A percentile compares a stretch with the other conserved stretches of the same genome.
Evolutionary conservation across 805 yeast species (phyloP).

Genomic region (Kuraishia capsulata): DNA sequence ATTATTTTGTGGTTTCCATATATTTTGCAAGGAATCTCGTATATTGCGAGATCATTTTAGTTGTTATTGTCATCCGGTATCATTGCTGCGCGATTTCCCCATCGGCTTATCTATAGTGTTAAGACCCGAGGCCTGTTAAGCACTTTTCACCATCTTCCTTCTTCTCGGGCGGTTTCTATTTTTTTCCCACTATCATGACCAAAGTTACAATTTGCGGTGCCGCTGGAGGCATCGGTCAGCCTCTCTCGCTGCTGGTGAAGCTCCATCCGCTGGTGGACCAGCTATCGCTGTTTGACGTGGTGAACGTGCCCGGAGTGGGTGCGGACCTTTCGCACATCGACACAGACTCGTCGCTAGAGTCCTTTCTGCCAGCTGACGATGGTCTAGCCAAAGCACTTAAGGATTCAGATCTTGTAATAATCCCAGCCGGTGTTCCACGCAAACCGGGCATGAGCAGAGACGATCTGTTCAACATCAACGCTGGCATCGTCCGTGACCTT

Average conservation of each 20-base stretch:
- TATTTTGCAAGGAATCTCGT: no score
- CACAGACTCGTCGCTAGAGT: constrained; percentile 34
- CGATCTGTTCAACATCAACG: constrained; percentile 50
- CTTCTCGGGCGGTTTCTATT: no score
- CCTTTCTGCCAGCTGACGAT: constrained; percentile 30
- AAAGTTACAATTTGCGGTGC: constrained; percentile 87
- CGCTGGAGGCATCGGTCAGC: constrained; percentile 68
- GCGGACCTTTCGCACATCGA: constrained; percentile 46
- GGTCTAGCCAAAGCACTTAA: constrained; percentile 30
- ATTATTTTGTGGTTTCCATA: no score
- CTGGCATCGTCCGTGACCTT: constrained; percentile 62
- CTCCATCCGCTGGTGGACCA: constrained; percentile 33
- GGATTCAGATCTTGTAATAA: constrained; percentile 39
- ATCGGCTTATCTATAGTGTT: no score
- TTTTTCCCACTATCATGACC: constrained; percentile 5
- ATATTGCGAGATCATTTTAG: no score
- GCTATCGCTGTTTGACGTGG: constrained; percentile 44
- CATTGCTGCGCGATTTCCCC: no score
- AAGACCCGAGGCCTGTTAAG: no score
- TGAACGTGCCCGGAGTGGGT: constrained; percentile 47
- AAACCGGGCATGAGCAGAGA: constrained; percentile 62
- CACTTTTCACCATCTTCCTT: no score
- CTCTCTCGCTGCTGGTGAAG: constrained; percentile 41
- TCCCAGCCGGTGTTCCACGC: constrained; percentile 58
- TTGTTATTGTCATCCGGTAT: no score